phyloP scores from a whole-genome alignment of 768 basidiomycete genomes.

The Fomitopsis pulvina region DNA sequence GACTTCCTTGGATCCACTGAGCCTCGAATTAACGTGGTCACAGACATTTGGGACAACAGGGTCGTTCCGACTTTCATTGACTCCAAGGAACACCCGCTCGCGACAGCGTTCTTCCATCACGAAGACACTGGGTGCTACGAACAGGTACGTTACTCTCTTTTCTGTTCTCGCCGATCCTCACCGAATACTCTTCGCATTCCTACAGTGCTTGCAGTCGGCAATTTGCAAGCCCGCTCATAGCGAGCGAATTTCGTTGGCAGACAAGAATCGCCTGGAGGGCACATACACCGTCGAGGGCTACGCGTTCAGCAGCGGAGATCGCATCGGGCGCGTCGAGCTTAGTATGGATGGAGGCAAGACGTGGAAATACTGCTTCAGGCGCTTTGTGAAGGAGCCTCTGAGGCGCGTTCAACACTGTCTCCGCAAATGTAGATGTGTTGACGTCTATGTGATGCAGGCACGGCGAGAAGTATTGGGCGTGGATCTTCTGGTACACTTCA shows the following conservation, averaged over 20 bases:
- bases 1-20: background rate
- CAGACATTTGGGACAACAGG: constrained; percentile 18
- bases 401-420: constrained; percentile 1
- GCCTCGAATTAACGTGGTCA: background rate
- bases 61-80: constrained; percentile 13
- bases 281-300: constrained; percentile 14
- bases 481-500: constrained; percentile 15
- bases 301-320: constrained; percentile 12
- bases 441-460: constrained; percentile 2
- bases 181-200: background rate
- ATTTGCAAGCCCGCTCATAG: constrained; percentile 16
- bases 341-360: constrained; percentile 16
- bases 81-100: constrained; percentile 13
- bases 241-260: constrained; percentile 6
- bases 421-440: too few relatives aligned
- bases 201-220: constrained; percentile 13
- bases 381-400: constrained; percentile 8
- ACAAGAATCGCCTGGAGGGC: background rate
- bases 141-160: constrained; percentile 3
- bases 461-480: constrained; percentile 18
- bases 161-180: background rate
- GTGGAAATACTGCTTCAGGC: constrained; percentile 17
- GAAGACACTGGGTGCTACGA: constrained; percentile 16
- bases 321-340: constrained; percentile 15
- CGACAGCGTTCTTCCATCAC: constrained; percentile 13